Percentiles rank a stretch among this genome's conserved stretches.
These are phyloP conservation scores for Colletotrichum sp. DNA, from an alignment of 2,329 filamentous ascomycete genomes.

Conservation along the genomic window DNA sequence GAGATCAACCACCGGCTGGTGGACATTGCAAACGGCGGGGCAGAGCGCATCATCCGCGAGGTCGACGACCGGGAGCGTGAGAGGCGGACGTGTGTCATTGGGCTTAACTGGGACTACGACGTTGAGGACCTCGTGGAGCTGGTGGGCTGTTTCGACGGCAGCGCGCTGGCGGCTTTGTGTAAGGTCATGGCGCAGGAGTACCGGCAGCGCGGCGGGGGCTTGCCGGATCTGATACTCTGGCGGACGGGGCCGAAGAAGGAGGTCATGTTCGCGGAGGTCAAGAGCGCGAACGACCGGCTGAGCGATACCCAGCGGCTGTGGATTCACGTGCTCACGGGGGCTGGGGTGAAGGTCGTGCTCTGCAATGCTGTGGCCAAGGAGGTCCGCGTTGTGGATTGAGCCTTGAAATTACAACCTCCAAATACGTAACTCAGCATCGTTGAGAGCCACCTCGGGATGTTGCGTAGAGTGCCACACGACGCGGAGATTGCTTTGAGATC, in stretches of 20 bases:
- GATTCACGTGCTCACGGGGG: conserved; percentile 90
- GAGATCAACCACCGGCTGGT: conserved; percentile 90
- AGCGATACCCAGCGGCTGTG: conserved; percentile 96
- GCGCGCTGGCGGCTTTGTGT: conserved; percentile 82
- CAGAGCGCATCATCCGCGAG: conserved; percentile 66
- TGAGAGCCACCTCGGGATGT: neutral
- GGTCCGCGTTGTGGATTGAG: conserved; percentile 46
- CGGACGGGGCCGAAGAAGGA: conserved; percentile 47
- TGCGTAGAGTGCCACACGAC: neutral
- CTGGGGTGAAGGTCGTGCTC: conserved; percentile 85
- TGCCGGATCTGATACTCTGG: conserved; percentile 95
- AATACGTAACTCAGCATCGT: neutral
- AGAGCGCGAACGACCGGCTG: conserved; percentile 87
- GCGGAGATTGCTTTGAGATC: conserved; percentile 13
- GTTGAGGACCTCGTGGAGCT: conserved; percentile 81
- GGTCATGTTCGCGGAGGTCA: conserved; percentile 81
- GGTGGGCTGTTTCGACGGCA: conserved; percentile 77
- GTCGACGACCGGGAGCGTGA: conserved; percentile 74
- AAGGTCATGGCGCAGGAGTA: conserved; percentile 98
- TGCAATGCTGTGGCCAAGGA: conserved; percentile 67
- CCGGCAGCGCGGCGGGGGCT: conserved; percentile 80
- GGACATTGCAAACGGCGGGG: conserved; percentile 84
- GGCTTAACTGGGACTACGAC: conserved; percentile 88
- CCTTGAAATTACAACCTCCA: no score
- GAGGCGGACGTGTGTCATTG: conserved; percentile 83